Base-by-base conservation (phyloP, 179 eudicot species). In the Patellifolia procumbens region DNA sequence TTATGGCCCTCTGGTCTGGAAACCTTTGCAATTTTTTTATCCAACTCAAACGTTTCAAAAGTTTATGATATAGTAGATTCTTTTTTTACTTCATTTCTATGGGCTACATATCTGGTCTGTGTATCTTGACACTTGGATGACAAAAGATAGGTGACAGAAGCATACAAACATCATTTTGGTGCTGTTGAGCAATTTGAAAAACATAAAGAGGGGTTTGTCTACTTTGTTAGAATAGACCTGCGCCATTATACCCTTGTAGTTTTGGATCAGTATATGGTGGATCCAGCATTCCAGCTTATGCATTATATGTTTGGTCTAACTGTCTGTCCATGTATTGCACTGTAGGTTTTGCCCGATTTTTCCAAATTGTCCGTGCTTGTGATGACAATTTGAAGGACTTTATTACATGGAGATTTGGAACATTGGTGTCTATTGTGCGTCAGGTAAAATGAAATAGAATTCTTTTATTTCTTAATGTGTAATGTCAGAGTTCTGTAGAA, bases 331-430 rank as follows among this genome's bases (percentile, higher is more conserved):
- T 51, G 46, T 24, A 46, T 76, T 81, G 10, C 42, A 60, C 52
- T 83, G 77, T 82, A 96, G 99, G 99, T 96, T 74, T 88, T 96
- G 76, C 99, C 99, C 28, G 98, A 93, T 82, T 89, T 96, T 87
- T 93, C 82, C 94, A 90, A 82, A 93, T 87, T 43, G 91, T 93
- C 45, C 91, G 96, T 55, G 85, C 91, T 11, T 93, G 98, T 86
- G 99, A 96, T 86, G 99, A 96, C 77, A 83, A 88, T 77, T 83
- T 96, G 75, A 96, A 96, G 91, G 98, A 93, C 74, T 93, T 87
- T 75, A 90, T 96, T 63, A 93, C 93, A 9, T 90, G 97, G 98
- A 96, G 91, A 86, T 93, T 96, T 84, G 98, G 99, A 80, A 93
- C 97, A 43, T 87, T 96, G 79, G 98, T 96, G 48, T 93, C 98